Base-by-base conservation (phyloP, 192 early-diverging fungal species). In the Coemansia sp. region DNA sequence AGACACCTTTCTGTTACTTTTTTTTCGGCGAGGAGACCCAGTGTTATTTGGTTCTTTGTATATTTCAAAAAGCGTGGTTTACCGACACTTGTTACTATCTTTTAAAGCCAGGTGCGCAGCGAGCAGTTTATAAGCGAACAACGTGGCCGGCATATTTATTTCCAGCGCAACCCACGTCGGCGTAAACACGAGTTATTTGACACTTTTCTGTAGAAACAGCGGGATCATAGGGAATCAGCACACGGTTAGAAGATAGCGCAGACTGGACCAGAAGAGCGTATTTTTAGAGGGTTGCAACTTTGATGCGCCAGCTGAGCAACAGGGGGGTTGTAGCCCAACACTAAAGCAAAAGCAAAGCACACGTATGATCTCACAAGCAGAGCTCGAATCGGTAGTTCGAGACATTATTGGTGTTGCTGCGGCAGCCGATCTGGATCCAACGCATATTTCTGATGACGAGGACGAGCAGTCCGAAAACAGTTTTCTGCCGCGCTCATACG, bases 361-460 rank as follows among this genome's bases (percentile, higher is more conserved):
- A 31, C 49, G 25, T 17, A 78, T 78, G 69, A 69, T 72, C 67
- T 73, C 76, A 46, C 70, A 60, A 52, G 61, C 66, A 23, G 76
- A 79, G 67, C 71, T 79, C 22, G 60, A 21, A 55, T 57, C 60
- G 48, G 76, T 79, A 15, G 51, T 73, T 42, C 70, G 65, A 12
- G 76, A 79, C 60, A 79, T 79, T 49, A 79, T 67, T 60, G 67
- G 58, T 11, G 76, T 79, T 25, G 76, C 70, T 10, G 63, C 44
- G n/a, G 66, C 56, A 19, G 60, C 64, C 60, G 48, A 48, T 28
- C 59, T 61, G 42, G 66, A 54, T 22, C 57, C 64, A 19, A 48
- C 20, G 17, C 54, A 21, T 10, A 53, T 44, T n/a, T 46, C 60
- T 2, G 28, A 51, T 17, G 67, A 69, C 34, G 75, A 72, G 23